Evolutionary conservation across 2,329 filamentous ascomycete species (phyloP).

Genomic region (Phialophora verrucosa): DNA sequence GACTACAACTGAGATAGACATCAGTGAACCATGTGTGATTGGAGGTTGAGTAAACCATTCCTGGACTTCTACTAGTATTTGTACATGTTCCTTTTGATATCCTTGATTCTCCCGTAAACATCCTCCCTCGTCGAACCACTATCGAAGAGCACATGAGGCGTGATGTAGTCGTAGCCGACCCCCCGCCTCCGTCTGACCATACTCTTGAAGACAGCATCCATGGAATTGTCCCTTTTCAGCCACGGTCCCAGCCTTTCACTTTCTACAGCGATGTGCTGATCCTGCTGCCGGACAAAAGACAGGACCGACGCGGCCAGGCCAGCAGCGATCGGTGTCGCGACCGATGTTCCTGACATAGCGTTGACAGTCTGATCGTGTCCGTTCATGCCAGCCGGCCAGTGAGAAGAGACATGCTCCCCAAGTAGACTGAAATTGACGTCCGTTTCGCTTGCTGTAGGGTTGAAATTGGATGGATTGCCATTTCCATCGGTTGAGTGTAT

Average conservation of each 20-base stretch:
- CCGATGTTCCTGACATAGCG: too few relatives aligned
- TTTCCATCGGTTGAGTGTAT: conserved; percentile 23
- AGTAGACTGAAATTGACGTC: conserved; percentile 2
- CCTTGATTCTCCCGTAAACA: conserved; percentile 20
- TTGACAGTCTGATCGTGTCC: too few relatives aligned
- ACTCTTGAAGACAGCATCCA: conserved; percentile 20
- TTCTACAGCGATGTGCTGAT: too few relatives aligned
- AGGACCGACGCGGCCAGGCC: too few relatives aligned
- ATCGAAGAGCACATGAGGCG: conserved; percentile 20
- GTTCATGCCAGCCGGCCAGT: too few relatives aligned
- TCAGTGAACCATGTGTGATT: too few relatives aligned
- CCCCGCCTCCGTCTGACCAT: conserved; percentile 18
- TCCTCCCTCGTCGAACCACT: conserved; percentile 17
- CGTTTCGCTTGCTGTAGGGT: conserved; percentile 20
- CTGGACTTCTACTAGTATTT: conserved; percentile 14
- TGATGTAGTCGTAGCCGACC: conserved; percentile 19
- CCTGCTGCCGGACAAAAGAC: too few relatives aligned
- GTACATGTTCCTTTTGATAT: conserved; percentile 23
- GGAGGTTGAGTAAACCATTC: too few relatives aligned
- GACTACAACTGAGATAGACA: too few relatives aligned
- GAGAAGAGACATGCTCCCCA: too few relatives aligned
- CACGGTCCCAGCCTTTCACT: neutral
- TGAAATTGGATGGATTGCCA: conserved; percentile 20
- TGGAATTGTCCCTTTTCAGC: conserved; percentile 21
- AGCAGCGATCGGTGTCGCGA: too few relatives aligned